A percentile compares a stretch with the other conserved stretches of the same genome.
These are phyloP conservation scores for Solanum clarkiae DNA, from an alignment of 257 asterid genomes.

Conservation along the genomic window DNA sequence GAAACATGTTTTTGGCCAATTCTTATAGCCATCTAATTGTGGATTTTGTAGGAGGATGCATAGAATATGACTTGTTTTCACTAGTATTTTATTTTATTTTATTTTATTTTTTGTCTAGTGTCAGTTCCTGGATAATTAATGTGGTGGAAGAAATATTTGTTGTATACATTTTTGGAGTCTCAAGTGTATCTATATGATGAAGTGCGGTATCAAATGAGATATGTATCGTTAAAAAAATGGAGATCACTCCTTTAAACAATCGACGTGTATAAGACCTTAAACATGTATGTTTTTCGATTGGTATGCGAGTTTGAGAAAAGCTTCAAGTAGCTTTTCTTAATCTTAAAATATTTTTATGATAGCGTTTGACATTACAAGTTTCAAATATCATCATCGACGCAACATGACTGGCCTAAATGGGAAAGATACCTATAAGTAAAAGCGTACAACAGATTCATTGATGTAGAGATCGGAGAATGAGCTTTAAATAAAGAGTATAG, in stretches of 20 bases:
- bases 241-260: neutral
- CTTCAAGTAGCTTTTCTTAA: no score
- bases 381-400: no score
- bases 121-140: neutral
- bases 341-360: no score
- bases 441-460: no score
- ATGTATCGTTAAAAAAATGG: neutral
- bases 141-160: neutral
- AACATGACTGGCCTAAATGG: no score
- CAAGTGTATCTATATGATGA: neutral
- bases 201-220: neutral
- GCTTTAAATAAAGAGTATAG: no score
- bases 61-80: neutral
- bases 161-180: neutral
- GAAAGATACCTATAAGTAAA: no score
- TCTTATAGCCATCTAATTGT: constrained; percentile 1
- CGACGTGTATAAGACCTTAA: neutral
- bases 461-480: no score
- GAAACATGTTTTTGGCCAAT: constrained; percentile 25
- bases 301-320: no score
- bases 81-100: neutral
- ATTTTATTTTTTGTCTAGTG: no score
- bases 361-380: no score
- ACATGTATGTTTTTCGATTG: no score
- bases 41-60: neutral